A percentile compares a stretch with the other conserved stretches of the same genome.
phyloP scores from a whole-genome alignment of 1,284 basidiomycete species.

The Sanghuangporus weigelae region DNA sequence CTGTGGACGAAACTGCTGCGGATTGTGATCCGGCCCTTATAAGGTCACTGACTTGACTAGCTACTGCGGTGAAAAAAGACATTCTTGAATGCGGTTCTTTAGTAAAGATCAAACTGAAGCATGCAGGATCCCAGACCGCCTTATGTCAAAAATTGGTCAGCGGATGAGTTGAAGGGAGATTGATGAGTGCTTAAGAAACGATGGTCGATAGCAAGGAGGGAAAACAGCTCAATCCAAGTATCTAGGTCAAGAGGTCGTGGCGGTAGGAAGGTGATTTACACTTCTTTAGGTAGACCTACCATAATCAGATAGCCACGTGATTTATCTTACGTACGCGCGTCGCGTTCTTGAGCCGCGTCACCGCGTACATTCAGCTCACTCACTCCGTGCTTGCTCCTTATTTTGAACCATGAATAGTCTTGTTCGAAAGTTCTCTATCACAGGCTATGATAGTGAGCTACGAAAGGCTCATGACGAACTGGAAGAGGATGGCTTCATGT shows the following conservation, averaged over 20 bases:
- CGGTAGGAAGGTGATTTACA: neutral
- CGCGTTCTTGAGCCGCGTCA: conserved; percentile 15
- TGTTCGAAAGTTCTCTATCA: conserved; percentile 9
- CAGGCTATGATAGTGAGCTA: conserved; percentile 4
- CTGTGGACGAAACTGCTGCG: neutral
- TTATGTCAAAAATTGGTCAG: neutral
- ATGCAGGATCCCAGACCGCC: neutral
- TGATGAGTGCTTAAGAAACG: neutral
- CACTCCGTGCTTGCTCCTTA: neutral
- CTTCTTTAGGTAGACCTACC: neutral
- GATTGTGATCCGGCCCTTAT: conserved; percentile 4
- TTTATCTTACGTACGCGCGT: neutral
- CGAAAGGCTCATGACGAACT: conserved; percentile 8
- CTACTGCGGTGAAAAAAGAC: conserved; percentile 11
- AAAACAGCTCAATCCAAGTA: neutral
- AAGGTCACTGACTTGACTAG: conserved; percentile 8
- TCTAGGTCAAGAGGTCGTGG: neutral
- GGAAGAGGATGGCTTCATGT: conserved; percentile 65
- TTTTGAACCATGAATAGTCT: conserved; percentile 14
- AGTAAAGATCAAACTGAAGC: neutral
- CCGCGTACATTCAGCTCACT: neutral
- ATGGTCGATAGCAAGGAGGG: neutral
- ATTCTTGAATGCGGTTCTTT: neutral
- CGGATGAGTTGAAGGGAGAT: neutral
- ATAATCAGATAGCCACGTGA: neutral